Evolutionary conservation across 2,329 filamentous ascomycete genomes (phyloP), one percentile per base, ranked within the genome.

Genomic region (Pseudogymnoascus sp.): DNA sequence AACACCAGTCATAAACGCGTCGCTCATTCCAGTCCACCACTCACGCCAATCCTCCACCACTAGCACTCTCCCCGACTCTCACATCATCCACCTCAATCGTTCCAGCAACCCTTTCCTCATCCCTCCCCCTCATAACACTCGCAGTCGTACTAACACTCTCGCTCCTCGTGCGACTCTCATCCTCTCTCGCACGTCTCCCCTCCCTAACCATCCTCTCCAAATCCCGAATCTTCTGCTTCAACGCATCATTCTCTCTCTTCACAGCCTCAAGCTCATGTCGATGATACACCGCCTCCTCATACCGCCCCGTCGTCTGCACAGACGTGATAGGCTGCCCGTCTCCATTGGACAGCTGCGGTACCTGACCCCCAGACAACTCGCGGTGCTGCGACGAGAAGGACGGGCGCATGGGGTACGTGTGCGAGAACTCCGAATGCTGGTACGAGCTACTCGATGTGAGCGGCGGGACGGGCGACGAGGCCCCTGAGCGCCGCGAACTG

Each of bases 261-360:
- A 83, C 82, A 4, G 69, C 75, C 23, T 88, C 86, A 0, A 88
- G 75, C 70, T 88, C 86, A 38, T 80, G 77, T 4, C 85, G 78
- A 68, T 84, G 84, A 64, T 80, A 81, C 0, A 81, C 81, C 0
- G 83, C 83, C 72, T 88, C 86, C 67, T 88, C 86, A 70, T 86
- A 87, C 11, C 85, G 80, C 9, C 78, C 73, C 0, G 84, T 87
- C 2, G 80, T 83, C 2, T 81, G 80, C 66, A 88, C 74, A 25
- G 85, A 72, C n/a, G 25, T 52, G 14, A 52, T 33, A 14, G 45
- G 45, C 14, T 52, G 45, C 14, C 45, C 23, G 3, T 52, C 45
- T 23, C 28, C 8, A 5, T 65, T 64, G 3, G 69, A 65, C n/a
- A 70, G 12, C 18, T 52, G 61, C 18, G 61, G 18, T 12, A 52